Evolutionary conservation across 225 moss, liverwort and hornwort species (phyloP).

Genomic region (Takakia lepidozioides): DNA sequence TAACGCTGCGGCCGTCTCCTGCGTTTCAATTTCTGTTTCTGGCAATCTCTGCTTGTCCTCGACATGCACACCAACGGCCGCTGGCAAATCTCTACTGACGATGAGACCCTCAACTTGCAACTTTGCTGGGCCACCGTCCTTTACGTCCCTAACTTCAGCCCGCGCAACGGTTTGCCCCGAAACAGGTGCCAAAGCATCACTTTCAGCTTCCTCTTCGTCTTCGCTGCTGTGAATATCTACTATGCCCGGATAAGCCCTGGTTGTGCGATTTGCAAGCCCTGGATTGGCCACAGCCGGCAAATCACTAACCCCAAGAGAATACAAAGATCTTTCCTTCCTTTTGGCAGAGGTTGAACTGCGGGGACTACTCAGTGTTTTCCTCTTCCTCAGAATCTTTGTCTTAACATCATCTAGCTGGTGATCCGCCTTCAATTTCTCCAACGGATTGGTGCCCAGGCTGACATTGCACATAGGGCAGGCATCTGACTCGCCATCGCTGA

Average conservation of each 20-base stretch:
- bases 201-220: conserved; percentile 25
- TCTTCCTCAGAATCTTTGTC: conserved; percentile 68
- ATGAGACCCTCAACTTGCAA: too few relatives aligned
- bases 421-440: conserved; percentile 93
- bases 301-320: conserved; percentile 82
- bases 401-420: conserved; percentile 89
- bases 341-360: conserved; percentile 41
- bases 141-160: too few relatives aligned
- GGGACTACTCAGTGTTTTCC: conserved; percentile 57
- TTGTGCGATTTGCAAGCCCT: conserved; percentile 79
- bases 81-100: too few relatives aligned
- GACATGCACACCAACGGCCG: too few relatives aligned
- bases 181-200: conserved; percentile 3
- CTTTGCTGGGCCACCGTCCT: too few relatives aligned
- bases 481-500: conserved; percentile 83
- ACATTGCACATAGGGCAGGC: conserved; percentile 94
- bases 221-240: conserved; percentile 58
- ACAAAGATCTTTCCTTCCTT: conserved; percentile 89
- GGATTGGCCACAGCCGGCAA: conserved; percentile 63
- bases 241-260: conserved; percentile 43
- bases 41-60: too few relatives aligned
- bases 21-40: too few relatives aligned
- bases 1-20: too few relatives aligned
- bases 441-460: conserved; percentile 74
- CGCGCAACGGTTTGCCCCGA: too few relatives aligned